Base-by-base conservation (phyloP, 129 eudicot genomes). In the Flaveria linearis region DNA sequence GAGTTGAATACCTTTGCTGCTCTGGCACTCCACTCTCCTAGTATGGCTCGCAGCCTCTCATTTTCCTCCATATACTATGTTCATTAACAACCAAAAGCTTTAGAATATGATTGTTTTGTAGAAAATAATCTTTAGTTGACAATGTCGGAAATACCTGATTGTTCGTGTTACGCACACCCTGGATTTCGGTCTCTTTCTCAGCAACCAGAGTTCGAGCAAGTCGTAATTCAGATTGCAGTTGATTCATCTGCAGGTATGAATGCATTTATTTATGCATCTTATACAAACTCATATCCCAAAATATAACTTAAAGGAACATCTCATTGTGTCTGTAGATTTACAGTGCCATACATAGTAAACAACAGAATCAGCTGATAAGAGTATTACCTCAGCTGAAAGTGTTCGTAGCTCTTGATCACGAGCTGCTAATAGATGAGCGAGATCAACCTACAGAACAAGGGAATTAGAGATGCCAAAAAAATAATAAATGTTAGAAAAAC, bases 331-430 rank as follows among this genome's bases (percentile, higher is more conserved):
- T 5, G 23, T 52, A 52, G 58, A n/a, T 52, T 51, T 52, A 52
- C 58, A n/a, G 58, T 52, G 20, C 7, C 58, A 6, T n/a, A 52
- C 68, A 52, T 17, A n/a, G 47, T 18, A 22, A 50, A 20, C 61
- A 20, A 70, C 1, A 55, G 71, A 69, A 66, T 53, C 49, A 63
- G 72, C 61, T 36, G 39, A 28, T n/a, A n/a, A n/a, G n/a, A n/a
- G n/a, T n/a, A 71, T 81, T 91, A 95, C 99, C 99, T 95, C 99
- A 75, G 99, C 99, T 63, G 99, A 87, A 83, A 95, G 89, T 56
- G 99, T 95, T 39, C 99, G 89, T 56, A 95, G 58, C 84, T 95
- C 99, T 78, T 95, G 99, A 81, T 95, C 99, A 73, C 99, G 97
- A 82, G 92, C 81, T 75, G 99, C 96, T 85, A 95, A 86, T 22